phyloP scores from a whole-genome alignment of 176 grass and related monocot genomes.

The Metroxylon sagu region DNA sequence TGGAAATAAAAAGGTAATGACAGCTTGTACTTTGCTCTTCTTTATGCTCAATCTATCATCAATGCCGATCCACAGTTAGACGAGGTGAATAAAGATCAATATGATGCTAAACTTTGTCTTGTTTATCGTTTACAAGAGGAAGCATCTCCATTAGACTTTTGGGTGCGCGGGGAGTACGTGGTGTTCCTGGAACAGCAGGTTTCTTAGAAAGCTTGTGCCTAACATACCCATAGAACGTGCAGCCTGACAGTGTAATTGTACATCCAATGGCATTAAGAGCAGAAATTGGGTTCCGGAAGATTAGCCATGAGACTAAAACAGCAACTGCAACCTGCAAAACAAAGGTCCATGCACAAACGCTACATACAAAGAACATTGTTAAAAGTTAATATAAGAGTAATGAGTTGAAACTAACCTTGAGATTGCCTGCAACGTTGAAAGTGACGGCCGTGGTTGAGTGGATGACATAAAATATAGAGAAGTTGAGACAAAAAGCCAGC shows the following conservation, averaged over 20 bases:
- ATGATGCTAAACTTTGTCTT: slow-evolving; percentile 56
- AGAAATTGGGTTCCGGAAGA: slow-evolving; percentile 93
- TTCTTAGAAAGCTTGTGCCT: slow-evolving; percentile 55
- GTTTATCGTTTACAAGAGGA: slow-evolving; percentile 67
- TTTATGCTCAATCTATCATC: no score
- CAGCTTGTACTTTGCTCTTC: no score
- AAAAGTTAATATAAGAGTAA: no score
- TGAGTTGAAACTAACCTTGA: slow-evolving; percentile 53
- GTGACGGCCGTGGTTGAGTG: slow-evolving; percentile 96
- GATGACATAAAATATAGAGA: slow-evolving; percentile 98
- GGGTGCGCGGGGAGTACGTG: slow-evolving; percentile 26
- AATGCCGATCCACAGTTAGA: no score
- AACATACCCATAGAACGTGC: slow-evolving; percentile 94
- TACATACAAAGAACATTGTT: no score
- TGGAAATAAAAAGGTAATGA: no score
- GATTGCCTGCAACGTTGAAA: slow-evolving; percentile 94
- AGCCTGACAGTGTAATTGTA: slow-evolving; percentile 62
- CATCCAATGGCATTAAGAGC: slow-evolving; percentile 81
- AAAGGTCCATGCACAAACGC: no score
- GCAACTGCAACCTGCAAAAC: slow-evolving; percentile 73
- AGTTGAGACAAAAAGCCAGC: slow-evolving; percentile 91
- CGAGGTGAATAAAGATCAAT: no score
- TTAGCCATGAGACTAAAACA: slow-evolving; percentile 72
- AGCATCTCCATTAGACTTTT: slow-evolving; percentile 69
- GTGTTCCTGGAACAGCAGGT: slow-evolving; percentile 25